Conservation (phyloP, 768 basidiomycete genomes). For the Trametes elegans region DNA sequence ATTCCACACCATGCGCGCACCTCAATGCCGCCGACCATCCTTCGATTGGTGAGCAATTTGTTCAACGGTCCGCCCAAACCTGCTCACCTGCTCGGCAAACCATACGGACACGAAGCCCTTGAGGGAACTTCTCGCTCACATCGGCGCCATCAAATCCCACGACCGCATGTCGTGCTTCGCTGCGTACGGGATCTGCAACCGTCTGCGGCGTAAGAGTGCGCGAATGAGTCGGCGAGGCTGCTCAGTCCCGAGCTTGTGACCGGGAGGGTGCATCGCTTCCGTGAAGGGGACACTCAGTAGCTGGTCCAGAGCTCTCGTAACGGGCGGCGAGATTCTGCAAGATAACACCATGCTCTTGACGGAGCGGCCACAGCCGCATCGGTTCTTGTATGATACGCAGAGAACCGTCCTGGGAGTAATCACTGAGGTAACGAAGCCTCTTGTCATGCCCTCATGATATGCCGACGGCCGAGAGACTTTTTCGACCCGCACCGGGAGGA, state of each 20-base stretch:
- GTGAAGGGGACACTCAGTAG: background rate
- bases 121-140: background rate
- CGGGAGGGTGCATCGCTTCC: background rate
- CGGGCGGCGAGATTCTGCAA: background rate
- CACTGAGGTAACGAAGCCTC: no score
- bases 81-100: conserved; percentile 15
- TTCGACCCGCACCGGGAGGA: no score
- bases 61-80: conserved; percentile 1
- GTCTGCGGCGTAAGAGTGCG: conserved; percentile 2
- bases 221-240: background rate
- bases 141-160: conserved; percentile 8
- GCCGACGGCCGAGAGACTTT: no score
- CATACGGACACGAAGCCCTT: conserved; percentile 9
- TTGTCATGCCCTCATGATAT: no score
- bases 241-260: background rate
- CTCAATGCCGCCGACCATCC: background rate
- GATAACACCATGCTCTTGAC: no score
- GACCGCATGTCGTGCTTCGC: background rate
- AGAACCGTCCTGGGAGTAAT: no score
- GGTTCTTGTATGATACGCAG: no score
- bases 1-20: background rate
- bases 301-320: background rate
- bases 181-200: background rate
- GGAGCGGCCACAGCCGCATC: no score
- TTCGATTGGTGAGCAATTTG: background rate